Conservation (phyloP, 805 yeast genomes). For the Suhomyces tanzawaensis region DNA sequence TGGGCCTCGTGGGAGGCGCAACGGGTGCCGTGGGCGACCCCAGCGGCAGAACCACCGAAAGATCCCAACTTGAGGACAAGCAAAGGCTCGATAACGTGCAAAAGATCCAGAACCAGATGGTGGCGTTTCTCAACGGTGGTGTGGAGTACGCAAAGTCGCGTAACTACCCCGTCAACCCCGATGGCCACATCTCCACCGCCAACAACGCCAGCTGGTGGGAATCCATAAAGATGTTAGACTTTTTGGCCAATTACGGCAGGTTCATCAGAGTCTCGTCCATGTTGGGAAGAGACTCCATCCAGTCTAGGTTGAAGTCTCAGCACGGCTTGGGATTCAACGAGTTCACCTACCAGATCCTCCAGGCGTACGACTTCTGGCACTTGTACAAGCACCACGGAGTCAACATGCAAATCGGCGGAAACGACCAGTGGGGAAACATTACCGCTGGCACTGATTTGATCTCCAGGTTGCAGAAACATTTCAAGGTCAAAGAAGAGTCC, state of each 20-base stretch:
- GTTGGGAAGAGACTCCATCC: slow-evolving; percentile 87
- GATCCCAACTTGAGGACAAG: slow-evolving; percentile 54
- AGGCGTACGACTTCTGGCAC: slow-evolving; percentile 92
- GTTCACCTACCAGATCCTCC: slow-evolving; percentile 87
- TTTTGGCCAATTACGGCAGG: slow-evolving; percentile 72
- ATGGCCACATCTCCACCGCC: slow-evolving; percentile 44
- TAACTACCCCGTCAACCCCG: slow-evolving; percentile 26
- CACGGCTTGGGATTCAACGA: slow-evolving; percentile 90
- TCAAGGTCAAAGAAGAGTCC: slow-evolving; percentile 6
- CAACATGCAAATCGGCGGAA: slow-evolving; percentile 86
- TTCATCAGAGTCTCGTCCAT: slow-evolving; percentile 80
- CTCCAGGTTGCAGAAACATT: slow-evolving; percentile 45
- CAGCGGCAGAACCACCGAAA: slow-evolving; percentile 81
- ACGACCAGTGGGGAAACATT: slow-evolving; percentile 98
- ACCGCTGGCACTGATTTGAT: slow-evolving; percentile 93
- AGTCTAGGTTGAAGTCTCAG: slow-evolving; percentile 63
- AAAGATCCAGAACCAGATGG: slow-evolving; percentile 61
- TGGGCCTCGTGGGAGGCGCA: slow-evolving; percentile 89
- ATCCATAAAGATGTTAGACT: slow-evolving; percentile 69
- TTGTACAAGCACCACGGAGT: slow-evolving; percentile 59
- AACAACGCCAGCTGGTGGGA: slow-evolving; percentile 90
- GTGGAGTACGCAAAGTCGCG: slow-evolving; percentile 57
- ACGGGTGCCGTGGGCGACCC: slow-evolving; percentile 98
- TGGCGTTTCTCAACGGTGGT: slow-evolving; percentile 59
- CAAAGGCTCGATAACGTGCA: slow-evolving; percentile 56